phyloP scores from a whole-genome alignment of 225 moss, liverwort and hornwort genomes.

The Pseudoscleropodium purum region DNA sequence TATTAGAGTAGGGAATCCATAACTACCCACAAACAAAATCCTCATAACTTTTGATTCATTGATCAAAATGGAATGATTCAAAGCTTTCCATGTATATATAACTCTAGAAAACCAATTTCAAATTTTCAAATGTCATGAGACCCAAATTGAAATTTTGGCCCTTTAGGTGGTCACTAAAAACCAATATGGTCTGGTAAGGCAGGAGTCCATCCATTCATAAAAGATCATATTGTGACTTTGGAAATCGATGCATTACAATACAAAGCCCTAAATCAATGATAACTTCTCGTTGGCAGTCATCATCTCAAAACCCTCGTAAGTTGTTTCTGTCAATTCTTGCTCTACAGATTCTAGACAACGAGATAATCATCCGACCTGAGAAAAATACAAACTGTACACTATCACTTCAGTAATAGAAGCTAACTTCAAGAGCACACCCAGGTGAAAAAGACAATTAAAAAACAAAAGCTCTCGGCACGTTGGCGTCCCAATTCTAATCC shows the following conservation, averaged over 20 bases:
- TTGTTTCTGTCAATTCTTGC: background rate
- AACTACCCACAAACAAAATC: no score
- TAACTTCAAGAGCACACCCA: constrained; percentile 13
- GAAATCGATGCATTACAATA: background rate
- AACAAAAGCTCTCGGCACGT: constrained; percentile 1
- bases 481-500: constrained; percentile 6
- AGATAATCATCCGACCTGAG: background rate
- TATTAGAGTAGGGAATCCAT: no score
- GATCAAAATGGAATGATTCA: no score
- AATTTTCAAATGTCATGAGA: no score
- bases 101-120: no score
- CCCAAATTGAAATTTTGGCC: background rate
- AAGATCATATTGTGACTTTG: background rate
- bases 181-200: background rate
- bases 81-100: no score
- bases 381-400: constrained; percentile 16
- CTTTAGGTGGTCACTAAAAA: background rate
- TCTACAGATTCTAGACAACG: background rate
- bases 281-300: background rate
- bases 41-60: no score
- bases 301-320: background rate
- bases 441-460: constrained; percentile 10
- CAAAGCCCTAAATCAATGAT: background rate
- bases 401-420: background rate
- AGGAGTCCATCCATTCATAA: background rate